These are phyloP conservation scores for Helicocarpus griseus DNA, from an alignment of 2,329 filamentous ascomycete species.

Conservation along the genomic window DNA sequence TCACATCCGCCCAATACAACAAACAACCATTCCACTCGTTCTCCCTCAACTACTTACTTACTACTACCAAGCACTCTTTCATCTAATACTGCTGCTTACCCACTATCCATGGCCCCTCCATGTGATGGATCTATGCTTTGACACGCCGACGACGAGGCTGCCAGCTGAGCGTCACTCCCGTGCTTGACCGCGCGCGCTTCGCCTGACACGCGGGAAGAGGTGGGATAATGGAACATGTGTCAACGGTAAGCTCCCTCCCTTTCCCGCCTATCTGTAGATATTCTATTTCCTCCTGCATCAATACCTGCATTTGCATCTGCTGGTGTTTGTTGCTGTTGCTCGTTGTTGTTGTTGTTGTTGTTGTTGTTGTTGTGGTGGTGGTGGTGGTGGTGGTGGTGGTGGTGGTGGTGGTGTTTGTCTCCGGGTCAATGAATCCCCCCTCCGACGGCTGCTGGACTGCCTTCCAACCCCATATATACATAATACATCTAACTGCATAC, in stretches of 20 bases:
- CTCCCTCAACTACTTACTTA: slow-evolving; percentile 1
- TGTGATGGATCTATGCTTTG: slow-evolving; percentile 4
- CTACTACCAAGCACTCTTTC: no score
- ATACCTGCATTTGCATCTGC: background rate
- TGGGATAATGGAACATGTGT: slow-evolving; percentile 26
- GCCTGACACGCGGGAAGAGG: slow-evolving; percentile 9
- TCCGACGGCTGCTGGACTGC: no score
- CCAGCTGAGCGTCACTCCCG: slow-evolving; percentile 10
- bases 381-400: background rate
- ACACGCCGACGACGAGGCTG: slow-evolving; percentile 1
- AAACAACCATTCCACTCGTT: slow-evolving; percentile 17
- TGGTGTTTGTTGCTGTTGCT: background rate
- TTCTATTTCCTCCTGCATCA: background rate
- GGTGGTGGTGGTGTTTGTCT: slow-evolving; percentile 1
- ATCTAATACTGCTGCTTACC: background rate
- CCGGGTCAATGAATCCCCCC: background rate
- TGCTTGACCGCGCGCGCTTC: slow-evolving; percentile 5
- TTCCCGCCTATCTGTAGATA: background rate
- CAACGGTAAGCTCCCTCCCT: slow-evolving; percentile 19
- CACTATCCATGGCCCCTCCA: background rate
- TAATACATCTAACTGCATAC: slow-evolving; percentile 7
- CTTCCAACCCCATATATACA: background rate
- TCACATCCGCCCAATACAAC: no score
- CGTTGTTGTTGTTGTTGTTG: background rate
- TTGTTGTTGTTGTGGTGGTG: background rate